These are phyloP conservation scores for Haplosporangium sp. DNA, from an alignment of 371 early-diverging fungal species.

Conservation along the genomic window DNA sequence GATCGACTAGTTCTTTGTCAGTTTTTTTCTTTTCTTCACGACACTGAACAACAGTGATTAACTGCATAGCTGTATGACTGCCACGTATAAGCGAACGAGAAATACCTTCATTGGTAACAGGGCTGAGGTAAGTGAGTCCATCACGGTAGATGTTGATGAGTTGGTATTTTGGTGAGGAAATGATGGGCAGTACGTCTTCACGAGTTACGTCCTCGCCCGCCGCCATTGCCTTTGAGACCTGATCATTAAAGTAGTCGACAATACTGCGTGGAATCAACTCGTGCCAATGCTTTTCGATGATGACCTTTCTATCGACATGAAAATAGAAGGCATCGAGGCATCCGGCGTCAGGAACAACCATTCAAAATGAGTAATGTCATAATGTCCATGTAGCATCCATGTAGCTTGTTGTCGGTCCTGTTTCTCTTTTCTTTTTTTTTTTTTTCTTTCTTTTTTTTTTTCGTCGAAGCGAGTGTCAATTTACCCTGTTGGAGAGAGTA, in stretches of 20 bases:
- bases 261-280: constrained; percentile 75
- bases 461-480: background rate
- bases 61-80: background rate
- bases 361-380: too few relatives aligned
- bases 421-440: too few relatives aligned
- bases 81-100: too few relatives aligned
- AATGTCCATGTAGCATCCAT: too few relatives aligned
- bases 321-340: background rate
- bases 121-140: constrained; percentile 78
- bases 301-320: constrained; percentile 71
- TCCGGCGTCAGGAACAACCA: background rate
- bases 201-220: constrained; percentile 61
- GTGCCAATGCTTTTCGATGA: constrained; percentile 92
- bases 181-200: constrained; percentile 75
- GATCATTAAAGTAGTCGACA: constrained; percentile 76
- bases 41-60: too few relatives aligned
- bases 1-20: too few relatives aligned
- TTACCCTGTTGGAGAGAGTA: constrained; percentile 51
- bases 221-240: constrained; percentile 66
- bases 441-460: too few relatives aligned
- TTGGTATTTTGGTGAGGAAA: constrained; percentile 74
- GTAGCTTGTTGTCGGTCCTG: constrained; percentile 6
- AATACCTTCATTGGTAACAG: constrained; percentile 82
- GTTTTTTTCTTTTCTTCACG: too few relatives aligned
- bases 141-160: constrained; percentile 75